Evolutionary conservation across 176 grass and related monocot species (phyloP).

Genomic region (Raddia guianensis): DNA sequence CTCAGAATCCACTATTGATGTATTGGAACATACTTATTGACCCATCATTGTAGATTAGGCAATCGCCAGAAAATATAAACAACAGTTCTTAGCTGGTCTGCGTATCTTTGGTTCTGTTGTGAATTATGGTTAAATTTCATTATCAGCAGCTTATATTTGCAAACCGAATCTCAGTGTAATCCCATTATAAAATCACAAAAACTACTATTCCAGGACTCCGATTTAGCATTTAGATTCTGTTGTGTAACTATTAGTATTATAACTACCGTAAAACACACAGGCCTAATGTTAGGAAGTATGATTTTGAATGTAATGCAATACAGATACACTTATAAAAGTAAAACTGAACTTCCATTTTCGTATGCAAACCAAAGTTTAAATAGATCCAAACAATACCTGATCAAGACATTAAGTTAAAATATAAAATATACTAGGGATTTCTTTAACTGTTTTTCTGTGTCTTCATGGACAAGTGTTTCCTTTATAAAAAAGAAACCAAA

Average conservation of each 20-base stretch:
- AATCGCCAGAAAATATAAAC: background rate
- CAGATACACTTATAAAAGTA: background rate
- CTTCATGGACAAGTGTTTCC: background rate
- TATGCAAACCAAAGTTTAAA: background rate
- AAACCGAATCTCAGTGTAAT: constrained; percentile 3
- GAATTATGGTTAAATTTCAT: constrained; percentile 1
- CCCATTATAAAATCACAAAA: background rate
- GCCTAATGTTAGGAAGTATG: background rate
- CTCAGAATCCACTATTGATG: background rate
- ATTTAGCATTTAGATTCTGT: background rate
- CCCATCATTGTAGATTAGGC: background rate
- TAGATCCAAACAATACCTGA: background rate
- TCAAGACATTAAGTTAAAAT: background rate
- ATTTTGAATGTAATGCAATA: background rate
- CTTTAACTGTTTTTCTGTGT: background rate
- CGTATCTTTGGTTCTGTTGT: constrained; percentile 1
- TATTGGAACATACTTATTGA: constrained; percentile 13
- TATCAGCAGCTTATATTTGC: background rate
- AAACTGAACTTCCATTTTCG: background rate
- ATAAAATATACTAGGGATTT: background rate
- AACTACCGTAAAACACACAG: background rate
- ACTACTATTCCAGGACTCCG: background rate
- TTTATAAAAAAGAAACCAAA: background rate
- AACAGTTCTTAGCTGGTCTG: constrained; percentile 3
- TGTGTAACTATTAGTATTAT: background rate